These are phyloP conservation scores for Rhodotorula sp. DNA, from an alignment of 1,284 basidiomycete genomes.

Conservation along the genomic window DNA sequence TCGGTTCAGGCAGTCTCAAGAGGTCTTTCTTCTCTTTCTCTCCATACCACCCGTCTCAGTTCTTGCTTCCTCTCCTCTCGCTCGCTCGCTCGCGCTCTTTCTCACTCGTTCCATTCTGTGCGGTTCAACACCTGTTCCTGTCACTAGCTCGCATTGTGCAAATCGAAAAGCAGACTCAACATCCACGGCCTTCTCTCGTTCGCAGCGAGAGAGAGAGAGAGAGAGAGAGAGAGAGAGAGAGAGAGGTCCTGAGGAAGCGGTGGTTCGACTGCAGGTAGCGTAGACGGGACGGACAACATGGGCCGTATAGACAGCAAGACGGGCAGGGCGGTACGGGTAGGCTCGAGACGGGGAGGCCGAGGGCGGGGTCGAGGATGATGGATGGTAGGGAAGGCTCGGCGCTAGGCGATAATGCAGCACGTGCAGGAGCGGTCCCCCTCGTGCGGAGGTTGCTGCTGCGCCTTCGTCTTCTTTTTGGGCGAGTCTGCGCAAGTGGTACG, in stretches of 20 bases:
- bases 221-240: too few species aligned
- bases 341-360: not conserved
- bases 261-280: not conserved
- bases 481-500: not conserved
- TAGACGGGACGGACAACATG: not conserved
- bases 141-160: not conserved
- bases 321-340: not conserved
- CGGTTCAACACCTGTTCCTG: conserved; percentile 15
- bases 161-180: not conserved
- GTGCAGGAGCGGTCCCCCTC: not conserved
- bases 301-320: not conserved
- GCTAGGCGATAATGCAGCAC: not conserved
- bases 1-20: not conserved
- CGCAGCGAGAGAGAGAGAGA: too few species aligned
- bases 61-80: not conserved
- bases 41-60: not conserved
- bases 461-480: not conserved
- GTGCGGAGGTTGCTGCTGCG: too few species aligned
- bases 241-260: not conserved
- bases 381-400: too few species aligned
- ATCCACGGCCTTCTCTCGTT: not conserved
- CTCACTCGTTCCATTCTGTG: not conserved
- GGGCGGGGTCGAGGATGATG: too few species aligned
- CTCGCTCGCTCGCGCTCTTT: not conserved
- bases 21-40: not conserved